phyloP scores from a whole-genome alignment of 768 basidiomycete genomes.

The Podaxis sp. region DNA sequence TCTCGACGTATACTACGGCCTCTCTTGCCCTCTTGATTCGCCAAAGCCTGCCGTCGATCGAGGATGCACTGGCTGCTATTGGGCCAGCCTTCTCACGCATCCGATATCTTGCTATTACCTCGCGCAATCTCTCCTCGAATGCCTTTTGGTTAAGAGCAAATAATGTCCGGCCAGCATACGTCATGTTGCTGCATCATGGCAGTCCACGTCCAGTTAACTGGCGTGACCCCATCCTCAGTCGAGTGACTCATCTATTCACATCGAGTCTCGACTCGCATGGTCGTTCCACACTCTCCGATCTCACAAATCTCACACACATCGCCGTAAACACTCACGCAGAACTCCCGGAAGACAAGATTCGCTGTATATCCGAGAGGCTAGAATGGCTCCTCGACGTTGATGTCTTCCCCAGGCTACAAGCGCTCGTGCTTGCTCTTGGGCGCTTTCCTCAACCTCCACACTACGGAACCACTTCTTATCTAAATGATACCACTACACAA shows the following conservation, averaged over 20 bases:
- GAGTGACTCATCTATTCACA: slow-evolving; percentile 36
- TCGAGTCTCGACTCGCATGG: slow-evolving; percentile 31
- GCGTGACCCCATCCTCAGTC: slow-evolving; percentile 32
- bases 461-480: background rate
- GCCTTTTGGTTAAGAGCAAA: slow-evolving; percentile 35
- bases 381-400: slow-evolving; percentile 9
- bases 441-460: slow-evolving; percentile 12
- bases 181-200: slow-evolving; percentile 35
- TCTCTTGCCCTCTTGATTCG: slow-evolving; percentile 33
- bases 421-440: slow-evolving; percentile 6
- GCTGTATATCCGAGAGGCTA: slow-evolving; percentile 2
- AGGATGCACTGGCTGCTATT: slow-evolving; percentile 31
- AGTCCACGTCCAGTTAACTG: slow-evolving; percentile 34
- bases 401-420: background rate
- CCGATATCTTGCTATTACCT: slow-evolving; percentile 33
- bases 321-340: slow-evolving; percentile 30
- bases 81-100: slow-evolving; percentile 31
- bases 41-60: slow-evolving; percentile 31
- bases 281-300: slow-evolving; percentile 30
- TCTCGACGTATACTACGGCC: slow-evolving; percentile 32
- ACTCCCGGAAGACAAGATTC: slow-evolving; percentile 17
- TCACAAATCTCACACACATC: slow-evolving; percentile 33
- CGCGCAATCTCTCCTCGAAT: slow-evolving; percentile 32
- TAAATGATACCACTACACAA: background rate
- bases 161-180: slow-evolving; percentile 27